Conservation (phyloP, 345 rosid species). For the Lagerstroemia speciosa region DNA sequence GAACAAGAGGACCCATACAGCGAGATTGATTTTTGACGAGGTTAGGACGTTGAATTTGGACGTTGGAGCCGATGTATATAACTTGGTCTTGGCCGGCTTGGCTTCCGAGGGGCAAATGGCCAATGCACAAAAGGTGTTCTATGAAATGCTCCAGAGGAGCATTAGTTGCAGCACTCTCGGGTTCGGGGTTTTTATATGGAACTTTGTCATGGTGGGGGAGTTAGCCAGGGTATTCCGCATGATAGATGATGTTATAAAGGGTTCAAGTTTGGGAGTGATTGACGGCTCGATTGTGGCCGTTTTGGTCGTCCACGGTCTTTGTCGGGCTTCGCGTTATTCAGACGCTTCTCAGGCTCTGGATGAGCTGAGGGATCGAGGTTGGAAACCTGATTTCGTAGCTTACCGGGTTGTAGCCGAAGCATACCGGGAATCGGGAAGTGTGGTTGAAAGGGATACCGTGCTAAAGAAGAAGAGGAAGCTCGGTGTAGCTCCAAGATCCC, state of each 20-base stretch:
- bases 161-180: constrained; percentile 51
- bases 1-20: constrained; percentile 40
- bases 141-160: constrained; percentile 46
- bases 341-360: constrained; percentile 57
- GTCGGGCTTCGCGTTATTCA: constrained; percentile 43
- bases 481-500: constrained; percentile 80
- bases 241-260: constrained; percentile 38
- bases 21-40: constrained; percentile 52
- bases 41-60: constrained; percentile 19
- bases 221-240: constrained; percentile 30
- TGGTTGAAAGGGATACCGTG: constrained; percentile 46
- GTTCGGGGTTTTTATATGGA: constrained; percentile 65
- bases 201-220: constrained; percentile 29
- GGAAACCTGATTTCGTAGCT: constrained; percentile 89
- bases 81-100: constrained; percentile 57
- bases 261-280: constrained; percentile 18
- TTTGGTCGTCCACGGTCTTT: constrained; percentile 67
- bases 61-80: constrained; percentile 45
- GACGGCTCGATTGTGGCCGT: constrained; percentile 67
- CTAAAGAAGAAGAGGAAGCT: constrained; percentile 86
- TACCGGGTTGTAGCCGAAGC: constrained; percentile 78
- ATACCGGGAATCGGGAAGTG: constrained; percentile 36
- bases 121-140: constrained; percentile 47
- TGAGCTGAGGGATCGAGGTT: constrained; percentile 58
- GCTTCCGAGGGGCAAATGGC: constrained; percentile 42